Conservation (phyloP, 768 basidiomycete species). For the Xerocomus potaroensis region DNA sequence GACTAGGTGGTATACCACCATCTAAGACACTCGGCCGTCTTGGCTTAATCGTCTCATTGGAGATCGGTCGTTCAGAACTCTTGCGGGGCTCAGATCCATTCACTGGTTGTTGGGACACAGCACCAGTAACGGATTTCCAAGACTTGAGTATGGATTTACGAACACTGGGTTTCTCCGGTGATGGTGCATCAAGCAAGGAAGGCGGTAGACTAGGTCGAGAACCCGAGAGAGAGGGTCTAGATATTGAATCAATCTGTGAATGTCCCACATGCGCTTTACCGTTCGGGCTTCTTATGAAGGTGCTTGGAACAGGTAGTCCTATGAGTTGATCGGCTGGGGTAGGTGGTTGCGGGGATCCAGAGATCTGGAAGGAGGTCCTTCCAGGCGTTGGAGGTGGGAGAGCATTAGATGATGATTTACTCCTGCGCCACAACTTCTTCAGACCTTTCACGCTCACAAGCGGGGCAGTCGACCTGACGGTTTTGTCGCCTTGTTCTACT, state of each 20-base stretch:
- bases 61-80: constrained; percentile 37
- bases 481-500: constrained; percentile 27
- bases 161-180: constrained; percentile 42
- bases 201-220: constrained; percentile 30
- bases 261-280: constrained; percentile 37
- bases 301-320: constrained; percentile 25
- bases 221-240: constrained; percentile 32
- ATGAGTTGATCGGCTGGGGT: constrained; percentile 30
- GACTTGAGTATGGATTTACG: constrained; percentile 73
- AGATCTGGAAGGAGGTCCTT: constrained; percentile 32
- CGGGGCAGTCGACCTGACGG: constrained; percentile 36
- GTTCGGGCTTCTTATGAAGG: constrained; percentile 12
- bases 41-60: constrained; percentile 34
- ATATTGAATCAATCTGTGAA: constrained; percentile 69
- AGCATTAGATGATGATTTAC: constrained; percentile 41
- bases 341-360: constrained; percentile 31
- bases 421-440: constrained; percentile 76
- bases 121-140: constrained; percentile 48
- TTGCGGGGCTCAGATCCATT: constrained; percentile 33
- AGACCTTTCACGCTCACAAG: constrained; percentile 72
- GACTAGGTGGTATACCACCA: constrained; percentile 54
- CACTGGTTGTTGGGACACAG: constrained; percentile 25
- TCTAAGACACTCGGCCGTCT: constrained; percentile 48
- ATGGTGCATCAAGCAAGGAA: constrained; percentile 10
- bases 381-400: constrained; percentile 33